phyloP scores from a whole-genome alignment of 495 filamentous ascomycete genomes.

The Elasticomyces elasticus region DNA sequence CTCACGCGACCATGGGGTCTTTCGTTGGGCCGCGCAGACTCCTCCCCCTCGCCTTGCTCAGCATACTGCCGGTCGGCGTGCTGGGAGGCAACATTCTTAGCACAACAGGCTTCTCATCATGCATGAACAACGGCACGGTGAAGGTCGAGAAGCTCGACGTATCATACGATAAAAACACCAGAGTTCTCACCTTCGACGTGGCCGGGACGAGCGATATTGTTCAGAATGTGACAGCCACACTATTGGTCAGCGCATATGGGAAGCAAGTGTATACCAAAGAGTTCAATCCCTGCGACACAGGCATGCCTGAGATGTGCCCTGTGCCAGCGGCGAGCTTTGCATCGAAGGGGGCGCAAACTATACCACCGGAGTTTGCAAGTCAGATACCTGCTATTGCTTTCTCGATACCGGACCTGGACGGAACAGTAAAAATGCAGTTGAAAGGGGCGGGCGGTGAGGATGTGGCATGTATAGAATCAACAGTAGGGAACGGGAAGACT shows the following conservation, averaged over 20 bases:
- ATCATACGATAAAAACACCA: conserved; percentile 62
- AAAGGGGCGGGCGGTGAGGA: conserved; percentile 48
- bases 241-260: conserved; percentile 81
- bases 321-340: conserved; percentile 67
- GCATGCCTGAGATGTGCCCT: conserved; percentile 69
- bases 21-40: not conserved
- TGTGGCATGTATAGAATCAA: conserved; percentile 75
- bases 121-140: conserved; percentile 55
- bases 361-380: conserved; percentile 59
- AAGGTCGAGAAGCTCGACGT: conserved; percentile 66
- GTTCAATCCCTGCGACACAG: conserved; percentile 78
- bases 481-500: conserved; percentile 80
- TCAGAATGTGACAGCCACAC: conserved; percentile 71
- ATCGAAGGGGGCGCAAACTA: conserved; percentile 55
- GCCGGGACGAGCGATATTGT: conserved; percentile 60
- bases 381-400: conserved; percentile 88
- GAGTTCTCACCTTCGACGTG: conserved; percentile 70
- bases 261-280: conserved; percentile 64
- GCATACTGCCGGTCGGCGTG: conserved; percentile 35
- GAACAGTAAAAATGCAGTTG: conserved; percentile 70
- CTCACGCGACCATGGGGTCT: conserved; percentile 17
- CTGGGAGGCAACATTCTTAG: conserved; percentile 61
- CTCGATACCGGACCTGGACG: conserved; percentile 80
- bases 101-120: conserved; percentile 71
- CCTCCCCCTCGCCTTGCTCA: conserved; percentile 27